A percentile compares a stretch with the other conserved stretches of the same genome.
phyloP scores from a whole-genome alignment of 1,284 basidiomycete species.

The Tylopilus sp. region DNA sequence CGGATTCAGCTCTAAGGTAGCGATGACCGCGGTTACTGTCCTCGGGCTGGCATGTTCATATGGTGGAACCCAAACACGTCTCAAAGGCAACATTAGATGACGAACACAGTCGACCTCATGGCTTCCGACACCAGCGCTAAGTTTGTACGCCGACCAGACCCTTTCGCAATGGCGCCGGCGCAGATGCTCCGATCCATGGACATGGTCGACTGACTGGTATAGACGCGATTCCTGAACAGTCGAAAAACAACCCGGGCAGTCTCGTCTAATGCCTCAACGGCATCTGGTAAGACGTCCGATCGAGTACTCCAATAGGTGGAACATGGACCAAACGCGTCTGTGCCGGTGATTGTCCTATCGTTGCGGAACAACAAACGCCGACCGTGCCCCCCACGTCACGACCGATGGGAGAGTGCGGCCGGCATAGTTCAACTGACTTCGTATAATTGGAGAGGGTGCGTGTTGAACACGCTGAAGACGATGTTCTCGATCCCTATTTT shows the following conservation, averaged over 20 bases:
- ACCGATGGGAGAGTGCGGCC: constrained; percentile 47
- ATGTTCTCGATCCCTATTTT: constrained; percentile 46
- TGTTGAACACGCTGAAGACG: constrained; percentile 37
- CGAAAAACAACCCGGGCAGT: constrained; percentile 58
- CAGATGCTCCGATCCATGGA: constrained; percentile 57
- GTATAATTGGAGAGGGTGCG: constrained; percentile 54
- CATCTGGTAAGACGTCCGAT: constrained; percentile 64
- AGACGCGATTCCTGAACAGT: constrained; percentile 51
- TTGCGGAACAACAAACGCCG: constrained; percentile 46
- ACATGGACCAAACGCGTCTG: constrained; percentile 50
- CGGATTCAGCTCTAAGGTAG: constrained; percentile 57
- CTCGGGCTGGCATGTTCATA: constrained; percentile 52
- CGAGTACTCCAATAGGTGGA: constrained; percentile 63
- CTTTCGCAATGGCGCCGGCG: constrained; percentile 60
- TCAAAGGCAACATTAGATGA: constrained; percentile 55
- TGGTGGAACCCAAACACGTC: constrained; percentile 59
- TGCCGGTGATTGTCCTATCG: constrained; percentile 49
- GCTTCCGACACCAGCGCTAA: constrained; percentile 52
- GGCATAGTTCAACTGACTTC: constrained; percentile 52
- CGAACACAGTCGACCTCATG: constrained; percentile 48
- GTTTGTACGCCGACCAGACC: constrained; percentile 50
- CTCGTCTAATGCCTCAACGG: constrained; percentile 67
- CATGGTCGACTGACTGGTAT: constrained; percentile 58
- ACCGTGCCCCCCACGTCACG: constrained; percentile 50
- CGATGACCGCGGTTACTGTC: constrained; percentile 57